These are phyloP conservation scores for Phytophthora colocasiae DNA, from an alignment of 352 stramenopile species.

Conservation along the genomic window DNA sequence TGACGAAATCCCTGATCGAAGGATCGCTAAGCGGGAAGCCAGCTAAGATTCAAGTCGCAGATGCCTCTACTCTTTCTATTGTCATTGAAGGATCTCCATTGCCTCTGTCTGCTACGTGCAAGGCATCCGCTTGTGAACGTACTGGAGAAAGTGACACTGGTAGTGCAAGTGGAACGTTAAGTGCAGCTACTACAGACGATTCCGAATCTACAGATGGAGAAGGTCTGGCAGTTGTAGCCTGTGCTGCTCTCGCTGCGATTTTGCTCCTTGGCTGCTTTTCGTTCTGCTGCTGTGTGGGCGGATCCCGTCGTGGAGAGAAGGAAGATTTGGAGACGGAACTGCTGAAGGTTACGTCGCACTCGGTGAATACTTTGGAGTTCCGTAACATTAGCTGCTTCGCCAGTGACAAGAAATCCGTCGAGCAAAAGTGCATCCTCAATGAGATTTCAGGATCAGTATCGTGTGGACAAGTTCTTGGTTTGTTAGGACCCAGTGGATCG, in stretches of 20 bases:
- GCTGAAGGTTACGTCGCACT: conserved; percentile 49
- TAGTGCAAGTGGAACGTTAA: conserved; percentile 6
- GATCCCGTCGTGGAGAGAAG: conserved; percentile 6
- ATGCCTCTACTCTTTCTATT: conserved; percentile 27
- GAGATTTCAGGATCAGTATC: conserved; percentile 61
- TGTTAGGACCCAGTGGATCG: conserved; percentile 80
- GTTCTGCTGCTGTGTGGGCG: conserved; percentile 25
- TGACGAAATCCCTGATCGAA: conserved; percentile 76
- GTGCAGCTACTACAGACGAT: conserved; percentile 17
- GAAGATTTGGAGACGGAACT: conserved; percentile 51
- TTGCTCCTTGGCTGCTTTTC: conserved; percentile 23
- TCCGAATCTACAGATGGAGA: conserved; percentile 7
- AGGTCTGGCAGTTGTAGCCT: conserved; percentile 22
- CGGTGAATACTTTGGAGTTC: conserved; percentile 63
- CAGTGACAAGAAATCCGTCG: conserved; percentile 12
- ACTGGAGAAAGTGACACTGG: conserved; percentile 21
- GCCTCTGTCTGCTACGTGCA: conserved; percentile 72
- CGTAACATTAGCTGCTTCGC: conserved; percentile 54
- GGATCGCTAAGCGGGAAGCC: conserved; percentile 66
- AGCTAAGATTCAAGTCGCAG: conserved; percentile 50
- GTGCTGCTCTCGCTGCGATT: conserved; percentile 12
- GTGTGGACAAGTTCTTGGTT: conserved; percentile 67
- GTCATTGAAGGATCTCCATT: conserved; percentile 44
- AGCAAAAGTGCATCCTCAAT: conserved; percentile 60
- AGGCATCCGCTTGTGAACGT: conserved; percentile 64